Conservation (phyloP, 148 eudicot genomes). For the Silene latifolia region DNA sequence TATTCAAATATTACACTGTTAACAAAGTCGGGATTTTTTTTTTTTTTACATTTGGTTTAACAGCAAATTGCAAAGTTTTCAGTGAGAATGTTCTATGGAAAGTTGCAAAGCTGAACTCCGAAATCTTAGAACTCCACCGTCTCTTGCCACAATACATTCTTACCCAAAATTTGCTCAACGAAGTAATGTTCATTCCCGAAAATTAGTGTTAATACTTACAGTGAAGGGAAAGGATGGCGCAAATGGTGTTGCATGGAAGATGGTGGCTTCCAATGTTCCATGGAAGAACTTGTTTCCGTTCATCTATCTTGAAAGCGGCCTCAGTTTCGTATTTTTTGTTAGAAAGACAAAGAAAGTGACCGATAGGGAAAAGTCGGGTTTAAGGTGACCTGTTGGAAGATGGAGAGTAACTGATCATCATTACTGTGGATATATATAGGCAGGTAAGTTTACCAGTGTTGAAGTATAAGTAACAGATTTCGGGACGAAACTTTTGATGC, state of each 20-base stretch:
- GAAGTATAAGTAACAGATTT: slow-evolving; percentile 32
- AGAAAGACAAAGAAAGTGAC: slow-evolving; percentile 1
- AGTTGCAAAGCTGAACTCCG: no score
- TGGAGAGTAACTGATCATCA: slow-evolving; percentile 10
- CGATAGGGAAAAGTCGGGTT: neutral
- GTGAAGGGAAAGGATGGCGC: slow-evolving; percentile 45
- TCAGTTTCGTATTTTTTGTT: neutral
- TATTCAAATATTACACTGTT: neutral
- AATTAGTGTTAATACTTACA: slow-evolving; percentile 37
- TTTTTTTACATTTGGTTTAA: no score
- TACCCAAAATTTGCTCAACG: no score
- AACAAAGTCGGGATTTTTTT: neutral
- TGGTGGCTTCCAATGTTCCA: slow-evolving; percentile 83
- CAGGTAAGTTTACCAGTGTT: slow-evolving; percentile 21
- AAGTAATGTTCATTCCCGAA: no score
- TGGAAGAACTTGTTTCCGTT: slow-evolving; percentile 61
- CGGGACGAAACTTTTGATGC: slow-evolving; percentile 33
- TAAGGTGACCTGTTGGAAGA: slow-evolving; percentile 6
- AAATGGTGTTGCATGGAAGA: slow-evolving; percentile 69
- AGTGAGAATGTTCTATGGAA: no score
- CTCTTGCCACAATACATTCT: no score
- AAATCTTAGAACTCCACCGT: no score
- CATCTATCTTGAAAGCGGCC: slow-evolving; percentile 29
- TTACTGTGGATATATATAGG: slow-evolving; percentile 26
- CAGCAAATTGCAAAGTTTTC: no score